Base-by-base conservation (phyloP, 2,329 filamentous ascomycete species). In the Microdochium paspali region DNA sequence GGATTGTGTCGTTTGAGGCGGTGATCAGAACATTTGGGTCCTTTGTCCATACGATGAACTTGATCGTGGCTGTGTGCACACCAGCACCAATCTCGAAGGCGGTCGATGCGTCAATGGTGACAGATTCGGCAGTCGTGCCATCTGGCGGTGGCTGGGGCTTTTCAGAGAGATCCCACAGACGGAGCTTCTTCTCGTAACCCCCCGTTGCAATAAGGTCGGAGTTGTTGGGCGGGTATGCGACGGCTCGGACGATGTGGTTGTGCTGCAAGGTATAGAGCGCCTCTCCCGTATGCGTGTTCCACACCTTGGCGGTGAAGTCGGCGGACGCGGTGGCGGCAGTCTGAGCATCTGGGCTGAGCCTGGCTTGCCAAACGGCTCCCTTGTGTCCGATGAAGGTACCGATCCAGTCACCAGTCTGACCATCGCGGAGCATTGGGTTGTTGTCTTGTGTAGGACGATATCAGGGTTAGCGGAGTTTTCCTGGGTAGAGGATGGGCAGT, bases 331-430 rank as follows among this genome's bases (percentile, higher is more conserved):
- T 97, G 10, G 90, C 93, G 49, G 93, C 91, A 44, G 90, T 84
- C 24, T 81, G 82, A 39, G 90, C 88, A 68, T 97, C 90, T 20
- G 87, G 83, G 46, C 90, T 95, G 30, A 98, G 76, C 57, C 90
- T 82, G 47, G 90, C 88, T 70, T 96, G 90, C 90, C 93, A 98
- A 50, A 97, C 91, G 31, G 93, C 93, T 53, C 93, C 93, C 70
- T 98, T 97, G 73, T 98, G 93, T 35, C 93, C 93, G 59, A 98
- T 85, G 64, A 97, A 97, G 31, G 93, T 97, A 44, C 93, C 93
- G 57, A 97, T 97, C 87, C 90, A 96, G 66, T 96, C 90, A 50
- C 93, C 93, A 44, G 91, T 98, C 51, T 94, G 79, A 53, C 93
- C 93, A 70, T 97, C 89, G 55, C 93, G 87, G 57, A 98, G 85